Base-by-base conservation (phyloP, 306 rosid species). In the Hippophae rhamnoides region DNA sequence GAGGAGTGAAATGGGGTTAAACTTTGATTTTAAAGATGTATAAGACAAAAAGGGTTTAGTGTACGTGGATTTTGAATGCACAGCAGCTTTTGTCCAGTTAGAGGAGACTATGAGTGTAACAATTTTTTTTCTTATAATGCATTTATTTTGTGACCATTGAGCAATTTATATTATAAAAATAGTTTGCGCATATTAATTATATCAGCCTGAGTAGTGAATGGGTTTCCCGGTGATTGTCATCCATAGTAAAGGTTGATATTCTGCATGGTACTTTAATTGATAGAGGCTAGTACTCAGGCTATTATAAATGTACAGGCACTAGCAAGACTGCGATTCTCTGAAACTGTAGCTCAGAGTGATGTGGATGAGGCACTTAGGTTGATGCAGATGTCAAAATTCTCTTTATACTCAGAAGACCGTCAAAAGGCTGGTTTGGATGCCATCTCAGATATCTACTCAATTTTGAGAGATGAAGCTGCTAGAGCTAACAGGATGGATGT, bases 361-460 rank as follows among this genome's bases (percentile, higher is more conserved):
- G 99, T 92, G 67, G 99, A 92, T 8, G 99, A 93, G 72, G 95
- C 97, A 40, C 78, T 93, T 66, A 78, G 99, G 71, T 74, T 93
- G 74, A 93, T 93, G 99, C 97, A 93, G 76, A 88, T 93, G 99
- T 93, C 97, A 4, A 88, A 93, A 70, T 93, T 93, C 76, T 93
- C 99, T 47, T 65, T 93, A 70, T 93, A 93, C 73, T 88, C 99
- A 0, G 95, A 88, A 3, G 99, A 92, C 64, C 99, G 94, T 43
- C 96, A 92, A 69, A 85, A 45, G 72, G 88, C 99, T 43, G 99
- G 99, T 59, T 85, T 93, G 42, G 97, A 93, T 79, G 88, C 97
- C 45, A 86, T 88, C 67, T 89, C 97, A 23, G 97, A 88, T 77
- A 93, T 93, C 57, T 93, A 88, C 78, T 93, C 99, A 67, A 82